Base-by-base conservation (phyloP, 2,329 filamentous ascomycete genomes). In the Lecanicillium sp. region DNA sequence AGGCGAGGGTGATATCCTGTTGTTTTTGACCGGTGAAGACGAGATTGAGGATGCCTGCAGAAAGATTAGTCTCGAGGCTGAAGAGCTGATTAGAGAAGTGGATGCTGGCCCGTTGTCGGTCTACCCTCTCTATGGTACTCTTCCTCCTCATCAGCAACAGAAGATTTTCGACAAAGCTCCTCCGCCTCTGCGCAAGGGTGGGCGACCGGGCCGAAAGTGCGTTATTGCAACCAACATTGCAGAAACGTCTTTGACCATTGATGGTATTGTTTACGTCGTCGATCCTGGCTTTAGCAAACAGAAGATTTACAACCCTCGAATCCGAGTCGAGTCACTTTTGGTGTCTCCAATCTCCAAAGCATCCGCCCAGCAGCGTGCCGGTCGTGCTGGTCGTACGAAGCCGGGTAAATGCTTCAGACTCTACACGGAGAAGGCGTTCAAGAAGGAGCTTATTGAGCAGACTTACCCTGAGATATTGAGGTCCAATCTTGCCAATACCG, bases 241-340 rank as follows among this genome's bases (percentile, higher is more conserved):
- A 32, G 92, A 98, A 68, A 98, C 92, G 0, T 90, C 83, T 54
- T 77, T 98, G 63, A 98, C 92, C 33, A 98, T 98, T 44, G 92
- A 98, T 56, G 92, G 92, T 58, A 98, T 98, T 47, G 92, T 98
- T 27, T 98, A 95, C 55, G 92, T 98, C 25, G 90, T 98, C n/a
- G 92, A 98, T 55, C 90, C 92, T 3, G 92, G 92, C 27, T 98
- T 98, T 69, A 95, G 88, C 67, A 98, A 98, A 68, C 92, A 98
- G 56, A 98, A 96, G 65, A 92, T 96, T 46, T 98, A 96, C 71
- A 96, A 98, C 62, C 90, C 92, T 16, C 81, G 92, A 44, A 94
- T 95, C 51, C 81, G 92, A 60, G 89, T 98, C 47, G 92, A 98
- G 64, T 96, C 92, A 1, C 74, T 98, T 7, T 72, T 98, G n/a